These are phyloP conservation scores for Plantago ovata DNA, from an alignment of 257 asterid species.

Conservation along the genomic window DNA sequence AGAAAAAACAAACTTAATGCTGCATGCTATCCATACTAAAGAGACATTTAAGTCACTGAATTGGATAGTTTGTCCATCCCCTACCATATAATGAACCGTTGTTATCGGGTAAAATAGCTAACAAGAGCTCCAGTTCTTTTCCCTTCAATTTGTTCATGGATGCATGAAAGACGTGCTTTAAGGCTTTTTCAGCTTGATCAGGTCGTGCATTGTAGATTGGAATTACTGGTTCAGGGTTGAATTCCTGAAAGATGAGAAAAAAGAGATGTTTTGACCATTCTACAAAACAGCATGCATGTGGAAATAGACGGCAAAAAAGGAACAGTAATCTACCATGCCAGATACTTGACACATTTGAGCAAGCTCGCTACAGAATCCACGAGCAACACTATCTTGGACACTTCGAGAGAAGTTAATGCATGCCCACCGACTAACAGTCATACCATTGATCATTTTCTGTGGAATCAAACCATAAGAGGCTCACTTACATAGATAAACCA, in stretches of 20 bases:
- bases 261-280: neutral
- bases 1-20: neutral
- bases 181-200: conserved; percentile 94
- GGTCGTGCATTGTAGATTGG: conserved; percentile 84
- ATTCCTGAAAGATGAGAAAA: conserved; percentile 48
- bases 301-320: neutral
- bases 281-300: neutral
- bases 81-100: conserved; percentile 94
- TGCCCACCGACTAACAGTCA: conserved; percentile 97
- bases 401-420: conserved; percentile 95
- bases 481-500: neutral
- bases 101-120: conserved; percentile 92
- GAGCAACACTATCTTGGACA: conserved; percentile 94
- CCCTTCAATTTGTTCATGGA: conserved; percentile 80
- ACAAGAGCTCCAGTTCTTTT: conserved; percentile 82
- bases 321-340: conserved; percentile 66
- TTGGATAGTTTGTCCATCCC: neutral
- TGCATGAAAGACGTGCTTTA: conserved; percentile 80
- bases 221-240: conserved; percentile 79
- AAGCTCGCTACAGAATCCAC: conserved; percentile 88
- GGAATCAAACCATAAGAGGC: conserved; percentile 6
- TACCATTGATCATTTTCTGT: conserved; percentile 98
- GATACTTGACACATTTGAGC: conserved; percentile 99
- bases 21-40: no score
- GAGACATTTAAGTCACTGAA: no score